These are phyloP conservation scores for Tetradesmus obliquus DNA, from an alignment of 139 green algal genomes.

Conservation along the genomic window DNA sequence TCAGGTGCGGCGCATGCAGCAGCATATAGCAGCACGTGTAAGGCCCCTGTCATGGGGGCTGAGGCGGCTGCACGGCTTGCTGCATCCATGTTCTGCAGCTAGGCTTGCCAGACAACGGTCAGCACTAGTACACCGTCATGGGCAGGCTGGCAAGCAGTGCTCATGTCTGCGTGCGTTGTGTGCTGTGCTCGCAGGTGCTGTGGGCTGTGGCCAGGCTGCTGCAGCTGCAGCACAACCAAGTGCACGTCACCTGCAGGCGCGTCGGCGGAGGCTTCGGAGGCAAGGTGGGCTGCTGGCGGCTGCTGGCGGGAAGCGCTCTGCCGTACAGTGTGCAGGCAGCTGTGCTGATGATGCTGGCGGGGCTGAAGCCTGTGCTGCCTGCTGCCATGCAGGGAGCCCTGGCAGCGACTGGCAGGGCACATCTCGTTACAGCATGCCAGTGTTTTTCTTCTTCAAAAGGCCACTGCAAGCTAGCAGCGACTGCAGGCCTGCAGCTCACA, in stretches of 20 bases:
- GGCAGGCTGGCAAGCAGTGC: background rate
- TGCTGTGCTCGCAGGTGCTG: conserved; percentile 38
- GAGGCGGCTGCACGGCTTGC: background rate
- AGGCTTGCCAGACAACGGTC: background rate
- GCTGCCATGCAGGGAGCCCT: too few relatives aligned
- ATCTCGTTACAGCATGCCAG: too few relatives aligned
- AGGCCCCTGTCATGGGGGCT: too few relatives aligned
- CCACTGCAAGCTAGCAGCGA: too few relatives aligned
- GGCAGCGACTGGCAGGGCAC: too few relatives aligned
- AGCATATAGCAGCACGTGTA: background rate
- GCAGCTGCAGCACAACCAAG: conserved; percentile 54
- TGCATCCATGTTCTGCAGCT: background rate
- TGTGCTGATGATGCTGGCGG: background rate
- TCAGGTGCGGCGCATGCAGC: conserved; percentile 34
- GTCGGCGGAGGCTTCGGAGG: conserved; percentile 80
- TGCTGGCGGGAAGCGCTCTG: background rate
- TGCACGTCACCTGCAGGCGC: conserved; percentile 58
- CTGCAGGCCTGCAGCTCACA: background rate
- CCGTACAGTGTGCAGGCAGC: background rate
- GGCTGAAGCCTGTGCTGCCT: background rate
- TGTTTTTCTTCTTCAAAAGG: too few relatives aligned
- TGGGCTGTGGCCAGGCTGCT: conserved; percentile 49
- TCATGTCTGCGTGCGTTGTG: conserved; percentile 36
- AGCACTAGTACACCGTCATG: background rate
- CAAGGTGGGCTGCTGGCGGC: conserved; percentile 63